Base-by-base conservation (phyloP, 2,329 filamentous ascomycete species). In the Fonsecaea nubica region DNA sequence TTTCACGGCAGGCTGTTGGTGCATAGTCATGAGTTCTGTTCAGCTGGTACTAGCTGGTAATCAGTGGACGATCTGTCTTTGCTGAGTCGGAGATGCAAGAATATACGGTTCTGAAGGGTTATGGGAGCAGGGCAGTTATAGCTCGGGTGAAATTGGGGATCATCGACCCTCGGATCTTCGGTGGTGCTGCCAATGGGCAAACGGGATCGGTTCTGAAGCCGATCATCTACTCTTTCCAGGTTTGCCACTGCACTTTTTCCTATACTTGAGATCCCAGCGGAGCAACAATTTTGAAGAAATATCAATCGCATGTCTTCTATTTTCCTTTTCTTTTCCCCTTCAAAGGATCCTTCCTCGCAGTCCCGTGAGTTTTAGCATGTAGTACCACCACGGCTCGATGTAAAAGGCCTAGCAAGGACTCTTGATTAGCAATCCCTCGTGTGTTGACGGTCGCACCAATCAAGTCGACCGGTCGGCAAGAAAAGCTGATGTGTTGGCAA, bases 401-500 rank as follows among this genome's bases (percentile, higher is more conserved):
- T 6, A 33, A 45, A 48, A 13, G 25, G n/a, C 38, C 42, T 21
- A 45, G 25, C n/a, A 63, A 57, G 48, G 25, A 25, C 25, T 25
- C 25, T 21, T 21, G 50, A 56, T 56, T 55, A 59, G 38, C 58
- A 45, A 57, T 58, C 64, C 40, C 25, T 50, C 38, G 5, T 59
- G 54, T 48, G 55, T 38, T 25, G 42, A 40, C 21, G 42, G 30
- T n/a, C 55, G 52, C 66, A 55, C 68, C 68, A 68, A 68, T 70
- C 65, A 68, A 54, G 30, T 56, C 60, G 18, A 55, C 10, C 32
- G 52, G 50, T 65, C 65, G 60, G 68, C 54, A 64, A 64, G 42
- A 55, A 53, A 63, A 45, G 63, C 68, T 64, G 65, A 66, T 70
- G 68, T 64, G 68, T 45, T 70, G 68, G 68, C 68, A 66, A 40